phyloP scores from a whole-genome alignment of 257 asterid genomes.

The Lithospermum erythrorhizon region DNA sequence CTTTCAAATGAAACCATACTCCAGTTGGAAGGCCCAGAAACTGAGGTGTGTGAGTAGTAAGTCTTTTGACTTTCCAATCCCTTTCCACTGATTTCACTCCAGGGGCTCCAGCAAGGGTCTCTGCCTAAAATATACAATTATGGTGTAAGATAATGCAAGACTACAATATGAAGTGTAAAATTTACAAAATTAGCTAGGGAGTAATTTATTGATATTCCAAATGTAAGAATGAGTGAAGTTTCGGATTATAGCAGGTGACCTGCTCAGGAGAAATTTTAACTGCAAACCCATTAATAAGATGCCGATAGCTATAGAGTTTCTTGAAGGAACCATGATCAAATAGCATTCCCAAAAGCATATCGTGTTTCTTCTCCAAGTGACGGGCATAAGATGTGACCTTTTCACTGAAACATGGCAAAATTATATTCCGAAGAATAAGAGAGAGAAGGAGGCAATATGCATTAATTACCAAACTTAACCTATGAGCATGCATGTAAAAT shows the following conservation, averaged over 20 bases:
- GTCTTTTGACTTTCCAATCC: conserved; percentile 95
- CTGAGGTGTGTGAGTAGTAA: conserved; percentile 94
- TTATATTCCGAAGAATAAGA: no score
- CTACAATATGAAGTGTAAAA: not conserved
- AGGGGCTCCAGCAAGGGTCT: conserved; percentile 59
- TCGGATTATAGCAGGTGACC: conserved; percentile 40
- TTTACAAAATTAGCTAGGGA: not conserved
- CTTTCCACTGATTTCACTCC: conserved; percentile 85
- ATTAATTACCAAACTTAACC: no score
- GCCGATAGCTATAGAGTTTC: conserved; percentile 89
- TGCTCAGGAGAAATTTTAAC: conserved; percentile 80
- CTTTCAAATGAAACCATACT: conserved; percentile 98
- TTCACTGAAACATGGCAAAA: conserved; percentile 73
- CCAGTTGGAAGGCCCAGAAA: conserved; percentile 98
- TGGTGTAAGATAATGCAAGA: conserved; percentile 30
- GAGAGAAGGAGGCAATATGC: no score
- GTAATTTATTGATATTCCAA: not conserved
- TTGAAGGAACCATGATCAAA: conserved; percentile 71
- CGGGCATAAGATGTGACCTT: conserved; percentile 51
- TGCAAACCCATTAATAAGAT: conserved; percentile 89
- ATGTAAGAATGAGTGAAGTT: conserved; percentile 3
- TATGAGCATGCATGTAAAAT: no score
- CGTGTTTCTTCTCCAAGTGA: conserved; percentile 80
- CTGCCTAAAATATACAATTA: conserved; percentile 68
- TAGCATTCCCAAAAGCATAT: conserved; percentile 86